Evolutionary conservation across 2,329 filamentous ascomycete species (phyloP), one percentile per base, ranked within the genome.

Genomic region (Zymoseptoria ardabiliae): DNA sequence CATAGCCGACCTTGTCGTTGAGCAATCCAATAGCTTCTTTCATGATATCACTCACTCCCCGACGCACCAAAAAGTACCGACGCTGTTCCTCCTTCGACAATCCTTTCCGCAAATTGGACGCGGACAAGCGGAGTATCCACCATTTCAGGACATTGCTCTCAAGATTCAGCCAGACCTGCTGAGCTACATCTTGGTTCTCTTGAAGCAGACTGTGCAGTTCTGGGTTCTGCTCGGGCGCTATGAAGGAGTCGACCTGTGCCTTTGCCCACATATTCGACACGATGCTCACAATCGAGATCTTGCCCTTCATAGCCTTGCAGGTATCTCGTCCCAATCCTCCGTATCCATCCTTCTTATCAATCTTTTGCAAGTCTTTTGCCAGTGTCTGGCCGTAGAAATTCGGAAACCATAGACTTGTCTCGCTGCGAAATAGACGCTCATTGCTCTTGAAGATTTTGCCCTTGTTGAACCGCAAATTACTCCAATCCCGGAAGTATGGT

Each of bases 401-500:
- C 52, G 94, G 94, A 77, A 99, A 97, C 79, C 89, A 97, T 64
- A 97, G 83, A 4, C 93, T 88, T 55, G 86, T 82, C 48, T 95
- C 90, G 65, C 82, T 82, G 70, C 86, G 88, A 81, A 97, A 97
- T 54, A 93, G 82, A n/a, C 88, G 82, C 3, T 89, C 85, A 45
- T 93, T 93, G 20, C 91, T 86, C 55, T 93, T 79, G 77, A 97
- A 99, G 22, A 91, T 91, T 76, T 99, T 99, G 70, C 94, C 94
- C 68, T 91, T 85, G 76, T 81, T 77, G 65, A 94, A 87, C 65
- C 87, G 81, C 74, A 97, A 83, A 76, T 95, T 94, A 61, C 84
- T 85, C 89, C 91, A 97, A 80, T 99, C 93, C 73, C 91, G 89
- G 78, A 96, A 99, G 76, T 99, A 99, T 2, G 93, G 92, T 60